Conservation (phyloP, 169 alveolate species). For the Blepharisma undulans region DNA sequence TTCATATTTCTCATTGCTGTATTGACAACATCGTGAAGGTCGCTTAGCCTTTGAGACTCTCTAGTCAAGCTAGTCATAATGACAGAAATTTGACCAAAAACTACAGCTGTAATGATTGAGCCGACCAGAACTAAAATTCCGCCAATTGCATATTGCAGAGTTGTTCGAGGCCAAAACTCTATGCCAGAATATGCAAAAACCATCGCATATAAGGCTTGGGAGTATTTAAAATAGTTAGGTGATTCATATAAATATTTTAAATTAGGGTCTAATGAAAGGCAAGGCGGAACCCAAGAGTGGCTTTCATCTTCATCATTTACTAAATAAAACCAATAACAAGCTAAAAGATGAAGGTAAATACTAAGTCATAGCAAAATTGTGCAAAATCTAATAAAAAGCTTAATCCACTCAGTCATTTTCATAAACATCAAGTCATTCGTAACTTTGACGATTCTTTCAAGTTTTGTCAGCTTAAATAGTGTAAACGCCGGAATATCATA, state of each 20-base stretch:
- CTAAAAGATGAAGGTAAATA: constrained; percentile 26
- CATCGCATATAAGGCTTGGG: not conserved
- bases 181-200: not conserved
- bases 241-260: not conserved
- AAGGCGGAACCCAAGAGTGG: not conserved
- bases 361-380: not conserved
- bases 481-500: not conserved
- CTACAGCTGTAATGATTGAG: not conserved
- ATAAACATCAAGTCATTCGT: not conserved
- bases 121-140: constrained; percentile 1
- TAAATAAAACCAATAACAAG: constrained; percentile 9
- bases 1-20: constrained; percentile 25
- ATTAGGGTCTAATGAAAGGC: not conserved
- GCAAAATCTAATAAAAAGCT: constrained; percentile 1
- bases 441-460: constrained; percentile 1
- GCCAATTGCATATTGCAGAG: not conserved
- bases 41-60: not conserved
- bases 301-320: not conserved
- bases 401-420: not conserved
- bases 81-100: constrained; percentile 22
- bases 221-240: not conserved
- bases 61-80: not conserved
- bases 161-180: not conserved
- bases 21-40: not conserved
- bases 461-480: not conserved